A percentile compares a stretch with the other conserved stretches of the same genome.
Conservation (phyloP, 2,329 filamentous ascomycete genomes). For the Phaeoacremonium minimum region DNA sequence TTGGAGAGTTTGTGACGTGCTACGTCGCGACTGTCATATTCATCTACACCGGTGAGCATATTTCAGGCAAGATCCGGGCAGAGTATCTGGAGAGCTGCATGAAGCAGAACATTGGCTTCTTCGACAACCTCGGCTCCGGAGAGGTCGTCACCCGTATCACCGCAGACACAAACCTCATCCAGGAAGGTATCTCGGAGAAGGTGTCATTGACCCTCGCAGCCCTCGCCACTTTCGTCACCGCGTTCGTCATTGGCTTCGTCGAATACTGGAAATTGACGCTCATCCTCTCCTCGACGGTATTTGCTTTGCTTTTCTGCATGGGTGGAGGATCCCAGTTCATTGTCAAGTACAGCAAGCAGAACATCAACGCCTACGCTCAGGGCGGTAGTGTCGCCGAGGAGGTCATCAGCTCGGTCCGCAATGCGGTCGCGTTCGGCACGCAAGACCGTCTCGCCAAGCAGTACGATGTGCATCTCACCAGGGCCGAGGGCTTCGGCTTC, state of each 20-base stretch:
- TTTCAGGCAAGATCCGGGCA: constrained; percentile 73
- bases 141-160: constrained; percentile 95
- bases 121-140: constrained; percentile 87
- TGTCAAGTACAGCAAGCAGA: constrained; percentile 74
- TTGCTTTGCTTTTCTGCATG: constrained; percentile 76
- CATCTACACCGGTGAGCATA: constrained; percentile 81
- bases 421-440: constrained; percentile 87
- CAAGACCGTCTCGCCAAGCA: constrained; percentile 86
- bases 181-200: constrained; percentile 92
- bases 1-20: constrained; percentile 72
- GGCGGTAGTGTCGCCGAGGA: constrained; percentile 91
- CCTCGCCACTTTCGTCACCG: constrained; percentile 77
- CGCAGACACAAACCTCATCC: constrained; percentile 86
- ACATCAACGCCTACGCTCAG: constrained; percentile 73
- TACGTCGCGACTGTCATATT: constrained; percentile 84
- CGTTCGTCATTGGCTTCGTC: constrained; percentile 86
- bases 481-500: constrained; percentile 72
- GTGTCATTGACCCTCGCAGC: constrained; percentile 73
- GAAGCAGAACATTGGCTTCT: constrained; percentile 86
- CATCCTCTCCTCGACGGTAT: constrained; percentile 77
- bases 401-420: constrained; percentile 89
- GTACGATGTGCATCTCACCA: constrained; percentile 71
- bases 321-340: constrained; percentile 69
- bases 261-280: constrained; percentile 91
- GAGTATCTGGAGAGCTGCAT: constrained; percentile 81